Conservation (phyloP, 1,139 yeast species). For the Lodderomyces beijingensis region DNA sequence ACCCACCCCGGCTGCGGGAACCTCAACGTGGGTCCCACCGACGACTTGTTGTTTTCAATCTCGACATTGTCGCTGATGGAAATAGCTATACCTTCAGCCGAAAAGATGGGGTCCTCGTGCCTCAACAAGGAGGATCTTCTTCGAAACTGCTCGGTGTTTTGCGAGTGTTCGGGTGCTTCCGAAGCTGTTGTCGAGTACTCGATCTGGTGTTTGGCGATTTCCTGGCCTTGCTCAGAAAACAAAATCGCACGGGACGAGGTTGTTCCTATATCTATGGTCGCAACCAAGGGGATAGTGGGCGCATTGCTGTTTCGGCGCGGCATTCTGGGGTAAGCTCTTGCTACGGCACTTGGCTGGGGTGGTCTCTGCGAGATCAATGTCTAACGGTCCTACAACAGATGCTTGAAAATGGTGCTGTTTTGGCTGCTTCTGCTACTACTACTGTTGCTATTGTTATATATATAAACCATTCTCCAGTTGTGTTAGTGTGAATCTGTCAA, state of each 20-base stretch:
- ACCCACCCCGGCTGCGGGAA: slow-evolving; percentile 90
- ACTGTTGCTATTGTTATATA: no score
- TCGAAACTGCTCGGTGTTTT: slow-evolving; percentile 48
- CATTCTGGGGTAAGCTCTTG: no score
- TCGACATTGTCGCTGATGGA: slow-evolving; percentile 53
- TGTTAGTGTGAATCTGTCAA: no score
- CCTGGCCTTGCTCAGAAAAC: slow-evolving; percentile 68
- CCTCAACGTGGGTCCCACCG: slow-evolving; percentile 64
- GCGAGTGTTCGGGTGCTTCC: slow-evolving; percentile 43
- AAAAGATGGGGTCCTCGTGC: slow-evolving; percentile 56
- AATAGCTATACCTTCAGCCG: slow-evolving; percentile 73
- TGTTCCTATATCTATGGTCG: slow-evolving; percentile 87
- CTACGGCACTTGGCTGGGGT: no score
- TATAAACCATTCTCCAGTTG: no score
- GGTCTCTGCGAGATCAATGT: no score
- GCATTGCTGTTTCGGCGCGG: slow-evolving; percentile 41
- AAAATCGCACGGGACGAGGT: slow-evolving; percentile 91
- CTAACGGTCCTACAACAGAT: no score
- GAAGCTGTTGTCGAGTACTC: slow-evolving; percentile 79
- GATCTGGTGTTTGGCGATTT: slow-evolving; percentile 83
- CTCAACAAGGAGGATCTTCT: slow-evolving; percentile 47
- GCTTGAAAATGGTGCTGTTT: no score
- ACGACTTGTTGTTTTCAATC: slow-evolving; percentile 53
- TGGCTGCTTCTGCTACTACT: no score
- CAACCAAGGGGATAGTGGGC: slow-evolving; percentile 50